Conservation (phyloP, 441 rosid genomes). For the Jatropha podagrica region DNA sequence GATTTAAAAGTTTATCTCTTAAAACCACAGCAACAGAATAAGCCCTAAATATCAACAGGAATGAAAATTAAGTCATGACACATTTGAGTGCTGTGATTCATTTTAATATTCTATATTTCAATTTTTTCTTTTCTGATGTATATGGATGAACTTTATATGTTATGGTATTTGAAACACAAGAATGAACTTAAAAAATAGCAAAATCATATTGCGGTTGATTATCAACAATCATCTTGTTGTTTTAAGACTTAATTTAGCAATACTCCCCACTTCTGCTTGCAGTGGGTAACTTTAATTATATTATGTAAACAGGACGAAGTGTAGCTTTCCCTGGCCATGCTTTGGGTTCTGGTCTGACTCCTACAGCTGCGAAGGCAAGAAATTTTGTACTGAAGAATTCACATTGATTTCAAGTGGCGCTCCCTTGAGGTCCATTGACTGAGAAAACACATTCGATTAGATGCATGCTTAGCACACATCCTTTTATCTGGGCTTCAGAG, state of each 20-base stretch:
- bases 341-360: conserved; percentile 84
- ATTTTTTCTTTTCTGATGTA: neutral
- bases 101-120: neutral
- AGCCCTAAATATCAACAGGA: neutral
- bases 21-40: neutral
- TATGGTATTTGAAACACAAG: neutral
- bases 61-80: neutral
- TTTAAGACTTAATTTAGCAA: conserved; percentile 9
- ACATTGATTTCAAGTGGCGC: conserved; percentile 38
- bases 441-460: conserved; percentile 31
- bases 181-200: conserved; percentile 4
- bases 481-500: conserved; percentile 25
- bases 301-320: conserved; percentile 68
- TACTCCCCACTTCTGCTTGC: conserved; percentile 19
- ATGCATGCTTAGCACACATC: conserved; percentile 23
- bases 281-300: conserved; percentile 17
- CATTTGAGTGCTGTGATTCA: neutral
- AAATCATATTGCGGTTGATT: neutral
- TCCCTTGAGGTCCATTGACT: conserved; percentile 38
- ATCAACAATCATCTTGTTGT: neutral
- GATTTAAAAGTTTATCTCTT: neutral
- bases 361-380: conserved; percentile 91
- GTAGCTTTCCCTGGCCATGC: conserved; percentile 98
- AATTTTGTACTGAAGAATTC: conserved; percentile 41
- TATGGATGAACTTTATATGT: conserved; percentile 6